Conservation (phyloP, 2,329 filamentous ascomycete species). For the Cladosporium sp. region DNA sequence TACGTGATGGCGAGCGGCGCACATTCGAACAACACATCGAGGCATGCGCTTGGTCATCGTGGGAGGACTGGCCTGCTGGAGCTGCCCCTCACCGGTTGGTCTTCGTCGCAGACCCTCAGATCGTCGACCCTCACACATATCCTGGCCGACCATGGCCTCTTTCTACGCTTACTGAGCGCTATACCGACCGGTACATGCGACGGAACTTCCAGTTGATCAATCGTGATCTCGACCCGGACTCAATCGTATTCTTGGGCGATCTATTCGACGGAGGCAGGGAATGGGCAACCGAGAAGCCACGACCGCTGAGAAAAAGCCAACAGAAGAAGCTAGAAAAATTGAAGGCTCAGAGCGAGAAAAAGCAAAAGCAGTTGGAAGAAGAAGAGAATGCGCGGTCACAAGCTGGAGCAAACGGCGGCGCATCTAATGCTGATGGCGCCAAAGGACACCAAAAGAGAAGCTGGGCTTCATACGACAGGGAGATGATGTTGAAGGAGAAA, state of each 20-base stretch:
- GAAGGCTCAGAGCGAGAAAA: constrained; percentile 17
- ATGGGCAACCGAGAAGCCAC: constrained; percentile 67
- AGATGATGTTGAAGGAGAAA: constrained; percentile 1
- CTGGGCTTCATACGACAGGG: constrained; percentile 22
- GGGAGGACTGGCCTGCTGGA: constrained; percentile 85
- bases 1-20: constrained; percentile 84
- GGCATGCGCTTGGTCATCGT: constrained; percentile 76
- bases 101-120: constrained; percentile 85
- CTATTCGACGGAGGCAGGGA: constrained; percentile 94
- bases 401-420: constrained; percentile 36
- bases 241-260: constrained; percentile 87
- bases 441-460: constrained; percentile 21
- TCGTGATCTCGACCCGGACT: constrained; percentile 74
- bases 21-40: constrained; percentile 70
- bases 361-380: constrained; percentile 48
- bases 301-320: constrained; percentile 25
- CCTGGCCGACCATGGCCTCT: constrained; percentile 76
- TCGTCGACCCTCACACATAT: constrained; percentile 94
- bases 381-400: constrained; percentile 52
- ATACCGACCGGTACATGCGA: constrained; percentile 89
- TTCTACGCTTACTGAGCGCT: constrained; percentile 63
- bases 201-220: constrained; percentile 81
- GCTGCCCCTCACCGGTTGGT: constrained; percentile 80
- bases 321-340: constrained; percentile 25
- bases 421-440: neutral